Conservation (phyloP, 768 basidiomycete genomes). For the Neoboletus magnificus region DNA sequence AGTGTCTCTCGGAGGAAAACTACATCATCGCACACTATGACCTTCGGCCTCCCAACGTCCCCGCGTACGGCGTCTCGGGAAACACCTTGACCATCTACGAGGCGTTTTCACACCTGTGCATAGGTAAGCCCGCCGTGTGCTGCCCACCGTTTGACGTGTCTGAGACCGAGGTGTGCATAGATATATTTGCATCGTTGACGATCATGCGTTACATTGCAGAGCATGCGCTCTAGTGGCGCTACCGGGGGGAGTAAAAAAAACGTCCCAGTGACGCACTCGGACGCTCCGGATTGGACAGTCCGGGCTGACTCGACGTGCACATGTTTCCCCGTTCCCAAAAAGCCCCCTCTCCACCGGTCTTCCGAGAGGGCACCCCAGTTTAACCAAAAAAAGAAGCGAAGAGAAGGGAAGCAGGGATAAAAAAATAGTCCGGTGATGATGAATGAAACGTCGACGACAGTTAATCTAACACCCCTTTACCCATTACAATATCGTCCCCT, state of each 20-base stretch:
- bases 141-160: neutral
- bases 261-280: neutral
- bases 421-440: neutral
- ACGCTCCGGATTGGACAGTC: too few species aligned
- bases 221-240: conserved; percentile 37
- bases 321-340: conserved; percentile 6
- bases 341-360: conserved; percentile 1
- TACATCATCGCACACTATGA: conserved; percentile 63
- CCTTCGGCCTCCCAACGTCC: conserved; percentile 51
- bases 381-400: neutral
- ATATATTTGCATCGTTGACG: conserved; percentile 54
- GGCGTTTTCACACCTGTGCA: conserved; percentile 46
- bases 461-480: neutral
- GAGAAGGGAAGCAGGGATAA: neutral
- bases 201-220: conserved; percentile 65
- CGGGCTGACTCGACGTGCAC: too few species aligned
- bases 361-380: neutral
- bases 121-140: conserved; percentile 41
- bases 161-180: conserved; percentile 28
- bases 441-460: conserved; percentile 9
- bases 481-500: neutral
- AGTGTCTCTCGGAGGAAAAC: conserved; percentile 58
- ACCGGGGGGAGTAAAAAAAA: neutral
- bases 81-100: conserved; percentile 62
- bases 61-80: conserved; percentile 59